A percentile compares a stretch with the other conserved stretches of the same genome.
phyloP scores from a whole-genome alignment of 345 rosid genomes.

The Brassica rapa region DNA sequence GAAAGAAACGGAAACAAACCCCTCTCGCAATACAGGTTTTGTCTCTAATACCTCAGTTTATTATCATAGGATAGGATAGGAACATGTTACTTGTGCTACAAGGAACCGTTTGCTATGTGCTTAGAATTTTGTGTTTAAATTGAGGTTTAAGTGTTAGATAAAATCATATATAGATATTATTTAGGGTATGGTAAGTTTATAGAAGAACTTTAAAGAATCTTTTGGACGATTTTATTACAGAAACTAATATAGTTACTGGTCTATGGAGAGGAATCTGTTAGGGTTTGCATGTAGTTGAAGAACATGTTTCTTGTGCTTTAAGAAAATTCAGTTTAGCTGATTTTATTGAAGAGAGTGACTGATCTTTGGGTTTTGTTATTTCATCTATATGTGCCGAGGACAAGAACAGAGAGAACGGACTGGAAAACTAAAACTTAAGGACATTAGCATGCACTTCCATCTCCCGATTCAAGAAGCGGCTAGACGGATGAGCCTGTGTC shows the following conservation, averaged over 20 bases:
- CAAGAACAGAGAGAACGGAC: slow-evolving; percentile 33
- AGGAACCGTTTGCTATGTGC: background rate
- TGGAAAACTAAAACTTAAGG: slow-evolving; percentile 1
- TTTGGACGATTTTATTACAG: background rate
- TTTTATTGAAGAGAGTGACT: background rate
- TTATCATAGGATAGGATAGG: background rate
- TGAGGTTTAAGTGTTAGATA: background rate
- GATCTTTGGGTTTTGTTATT: slow-evolving; percentile 17
- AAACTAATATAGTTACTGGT: background rate
- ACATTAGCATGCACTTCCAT: background rate
- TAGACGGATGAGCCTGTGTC: background rate
- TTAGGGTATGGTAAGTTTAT: background rate
- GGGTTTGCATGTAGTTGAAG: background rate
- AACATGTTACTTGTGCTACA: background rate
- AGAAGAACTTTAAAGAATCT: background rate
- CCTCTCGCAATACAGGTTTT: slow-evolving; percentile 17
- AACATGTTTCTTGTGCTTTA: background rate
- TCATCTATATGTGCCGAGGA: slow-evolving; percentile 4
- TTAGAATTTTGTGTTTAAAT: background rate
- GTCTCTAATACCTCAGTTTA: background rate
- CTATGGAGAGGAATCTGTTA: background rate
- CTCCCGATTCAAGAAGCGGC: slow-evolving; percentile 30
- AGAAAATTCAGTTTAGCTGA: background rate
- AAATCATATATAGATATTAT: too few relatives aligned
- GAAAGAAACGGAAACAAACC: background rate